Percentiles rank a stretch among this genome's conserved stretches.
phyloP scores from a whole-genome alignment of 2,329 filamentous ascomycete genomes.

The Colletotrichum musae region DNA sequence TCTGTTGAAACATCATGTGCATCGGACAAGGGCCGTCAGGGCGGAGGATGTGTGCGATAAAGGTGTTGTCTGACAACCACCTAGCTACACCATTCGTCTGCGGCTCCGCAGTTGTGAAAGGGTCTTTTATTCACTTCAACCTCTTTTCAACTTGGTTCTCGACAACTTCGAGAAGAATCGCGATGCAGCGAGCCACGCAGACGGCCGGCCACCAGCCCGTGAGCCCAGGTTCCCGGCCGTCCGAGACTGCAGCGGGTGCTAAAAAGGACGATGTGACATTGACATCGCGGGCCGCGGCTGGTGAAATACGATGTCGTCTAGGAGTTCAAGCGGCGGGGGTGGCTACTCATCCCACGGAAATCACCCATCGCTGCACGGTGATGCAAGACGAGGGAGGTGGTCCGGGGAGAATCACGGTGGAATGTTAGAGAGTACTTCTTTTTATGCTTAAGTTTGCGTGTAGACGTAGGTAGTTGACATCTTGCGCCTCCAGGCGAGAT shows the following conservation, averaged over 20 bases:
- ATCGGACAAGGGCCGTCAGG: too few species aligned
- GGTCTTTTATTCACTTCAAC: too few species aligned
- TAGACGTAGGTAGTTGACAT: background rate
- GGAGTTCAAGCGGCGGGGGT: constrained; percentile 36
- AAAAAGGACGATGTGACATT: background rate
- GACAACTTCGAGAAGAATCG: too few species aligned
- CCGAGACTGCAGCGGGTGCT: too few species aligned
- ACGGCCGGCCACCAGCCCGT: background rate
- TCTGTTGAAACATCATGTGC: too few species aligned
- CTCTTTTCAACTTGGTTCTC: too few species aligned
- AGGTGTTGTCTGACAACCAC: too few species aligned
- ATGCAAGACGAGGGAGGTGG: constrained; percentile 34
- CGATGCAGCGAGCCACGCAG: too few species aligned
- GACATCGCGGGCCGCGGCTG: constrained; percentile 12
- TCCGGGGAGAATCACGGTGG: background rate
- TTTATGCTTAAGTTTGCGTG: background rate
- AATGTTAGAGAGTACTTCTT: background rate
- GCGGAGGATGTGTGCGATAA: too few species aligned
- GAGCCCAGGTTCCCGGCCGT: too few species aligned
- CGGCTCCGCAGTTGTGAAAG: too few species aligned
- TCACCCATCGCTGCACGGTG: constrained; percentile 30
- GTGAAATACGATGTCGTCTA: constrained; percentile 38
- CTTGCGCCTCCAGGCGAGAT: constrained; percentile 16
- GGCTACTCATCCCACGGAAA: constrained; percentile 32
- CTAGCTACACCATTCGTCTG: too few species aligned